These are phyloP conservation scores for Emmonsiellopsis sp. DNA, from an alignment of 2,329 filamentous ascomycete species.

Conservation along the genomic window DNA sequence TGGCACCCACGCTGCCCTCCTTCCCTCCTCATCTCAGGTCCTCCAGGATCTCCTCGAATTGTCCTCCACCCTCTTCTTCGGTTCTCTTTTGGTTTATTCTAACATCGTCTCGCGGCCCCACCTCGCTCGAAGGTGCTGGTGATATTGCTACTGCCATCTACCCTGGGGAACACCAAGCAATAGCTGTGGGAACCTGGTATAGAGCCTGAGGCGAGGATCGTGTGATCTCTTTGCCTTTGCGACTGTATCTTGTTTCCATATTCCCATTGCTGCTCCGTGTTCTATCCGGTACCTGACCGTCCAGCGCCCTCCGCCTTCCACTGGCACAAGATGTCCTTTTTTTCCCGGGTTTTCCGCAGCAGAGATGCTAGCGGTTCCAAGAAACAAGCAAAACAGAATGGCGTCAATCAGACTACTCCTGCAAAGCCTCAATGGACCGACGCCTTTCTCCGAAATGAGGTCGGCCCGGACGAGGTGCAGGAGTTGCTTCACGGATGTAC, in stretches of 20 bases:
- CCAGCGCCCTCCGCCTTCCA: not conserved
- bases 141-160: not conserved
- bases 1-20: not conserved
- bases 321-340: conserved; percentile 43
- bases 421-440: conserved; percentile 76
- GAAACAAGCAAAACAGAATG: conserved; percentile 44
- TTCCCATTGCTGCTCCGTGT: not conserved
- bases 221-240: not conserved
- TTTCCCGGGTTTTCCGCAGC: conserved; percentile 59
- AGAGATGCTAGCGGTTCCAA: conserved; percentile 62
- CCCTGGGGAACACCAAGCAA: not conserved
- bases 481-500: conserved; percentile 80
- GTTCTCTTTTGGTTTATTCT: not conserved
- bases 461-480: conserved; percentile 84
- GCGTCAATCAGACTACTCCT: conserved; percentile 45
- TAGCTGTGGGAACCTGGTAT: not conserved
- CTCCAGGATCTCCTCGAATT: not conserved
- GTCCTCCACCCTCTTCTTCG: not conserved
- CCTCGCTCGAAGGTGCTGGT: not conserved
- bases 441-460: conserved; percentile 70
- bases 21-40: not conserved
- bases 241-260: not conserved
- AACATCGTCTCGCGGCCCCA: not conserved
- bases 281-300: not conserved
- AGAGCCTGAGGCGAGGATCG: not conserved